Conservation (phyloP, 208 protist genomes). For the Wallacemonas sp. region DNA sequence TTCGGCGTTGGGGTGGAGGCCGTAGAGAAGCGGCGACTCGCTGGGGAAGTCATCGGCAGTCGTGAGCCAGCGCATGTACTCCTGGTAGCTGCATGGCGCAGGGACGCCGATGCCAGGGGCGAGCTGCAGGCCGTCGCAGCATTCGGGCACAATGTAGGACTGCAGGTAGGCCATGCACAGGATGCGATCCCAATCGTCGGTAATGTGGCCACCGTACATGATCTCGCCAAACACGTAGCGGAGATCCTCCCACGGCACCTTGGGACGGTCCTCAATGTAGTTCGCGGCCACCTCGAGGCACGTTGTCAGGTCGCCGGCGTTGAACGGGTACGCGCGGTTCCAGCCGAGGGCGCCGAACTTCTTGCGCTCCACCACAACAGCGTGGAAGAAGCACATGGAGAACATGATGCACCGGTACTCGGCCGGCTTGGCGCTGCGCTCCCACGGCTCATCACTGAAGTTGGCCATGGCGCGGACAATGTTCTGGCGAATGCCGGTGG, state of each 20-base stretch:
- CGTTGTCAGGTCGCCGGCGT: constrained; percentile 97
- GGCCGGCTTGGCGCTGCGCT: constrained; percentile 94
- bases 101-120: constrained; percentile 92
- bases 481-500: constrained; percentile 97
- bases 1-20: constrained; percentile 99
- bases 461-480: constrained; percentile 95
- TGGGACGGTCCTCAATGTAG: constrained; percentile 97
- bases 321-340: constrained; percentile 98
- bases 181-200: constrained; percentile 98
- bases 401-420: constrained; percentile 98
- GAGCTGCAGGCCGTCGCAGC: constrained; percentile 92
- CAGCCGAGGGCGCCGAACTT: constrained; percentile 98
- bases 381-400: constrained; percentile 98
- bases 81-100: constrained; percentile 85
- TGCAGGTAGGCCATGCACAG: constrained; percentile 97
- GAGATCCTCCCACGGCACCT: constrained; percentile 98
- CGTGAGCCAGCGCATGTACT: constrained; percentile 96
- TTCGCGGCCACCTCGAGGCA: constrained; percentile 97
- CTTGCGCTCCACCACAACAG: constrained; percentile 97
- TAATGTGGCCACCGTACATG: constrained; percentile 99
- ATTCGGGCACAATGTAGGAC: constrained; percentile 89
- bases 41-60: constrained; percentile 89
- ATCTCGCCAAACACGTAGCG: constrained; percentile 99
- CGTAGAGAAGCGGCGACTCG: constrained; percentile 97
- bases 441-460: constrained; percentile 97